Conservation (phyloP, 495 filamentous ascomycete species). For the Astrothelium subdiscretum region DNA sequence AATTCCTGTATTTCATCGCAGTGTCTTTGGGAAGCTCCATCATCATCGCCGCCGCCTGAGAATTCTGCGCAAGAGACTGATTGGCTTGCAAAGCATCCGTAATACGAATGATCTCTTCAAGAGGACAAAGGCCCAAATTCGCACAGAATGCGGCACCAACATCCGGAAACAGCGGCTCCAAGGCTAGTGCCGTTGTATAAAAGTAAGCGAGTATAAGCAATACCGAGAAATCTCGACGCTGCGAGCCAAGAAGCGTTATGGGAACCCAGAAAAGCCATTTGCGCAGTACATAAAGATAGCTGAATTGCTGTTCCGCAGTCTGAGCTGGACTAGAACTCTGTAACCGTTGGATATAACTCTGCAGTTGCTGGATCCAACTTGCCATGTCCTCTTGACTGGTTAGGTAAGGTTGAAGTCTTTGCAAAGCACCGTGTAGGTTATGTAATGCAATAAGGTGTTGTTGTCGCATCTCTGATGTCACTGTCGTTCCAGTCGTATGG, state of each 20-base stretch:
- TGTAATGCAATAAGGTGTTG: slow-evolving; percentile 60
- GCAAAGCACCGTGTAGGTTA: slow-evolving; percentile 54
- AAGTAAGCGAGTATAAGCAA: slow-evolving; percentile 82
- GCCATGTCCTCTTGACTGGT: slow-evolving; percentile 61
- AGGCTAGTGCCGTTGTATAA: slow-evolving; percentile 71
- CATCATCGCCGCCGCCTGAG: slow-evolving; percentile 20
- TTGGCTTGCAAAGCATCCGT: slow-evolving; percentile 23
- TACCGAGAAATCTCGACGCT: slow-evolving; percentile 47
- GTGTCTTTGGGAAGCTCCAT: slow-evolving; percentile 27
- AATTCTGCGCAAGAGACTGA: slow-evolving; percentile 15
- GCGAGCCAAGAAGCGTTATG: slow-evolving; percentile 50
- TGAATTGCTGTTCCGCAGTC: slow-evolving; percentile 70
- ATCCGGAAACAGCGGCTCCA: slow-evolving; percentile 87
- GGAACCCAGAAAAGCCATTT: slow-evolving; percentile 96
- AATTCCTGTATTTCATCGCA: slow-evolving; percentile 19
- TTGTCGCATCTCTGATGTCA: slow-evolving; percentile 43
- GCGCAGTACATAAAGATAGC: slow-evolving; percentile 71
- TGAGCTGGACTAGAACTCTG: slow-evolving; percentile 61
- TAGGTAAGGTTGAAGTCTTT: slow-evolving; percentile 58
- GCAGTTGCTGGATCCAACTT: slow-evolving; percentile 63
- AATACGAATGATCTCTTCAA: slow-evolving; percentile 29
- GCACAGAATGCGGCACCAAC: slow-evolving; percentile 61
- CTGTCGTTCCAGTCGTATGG: slow-evolving; percentile 30
- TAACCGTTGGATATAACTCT: slow-evolving; percentile 69
- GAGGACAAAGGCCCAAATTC: slow-evolving; percentile 22